These are phyloP conservation scores for Melocanna baccifera DNA, from an alignment of 176 grass and related monocot species.

Conservation along the genomic window DNA sequence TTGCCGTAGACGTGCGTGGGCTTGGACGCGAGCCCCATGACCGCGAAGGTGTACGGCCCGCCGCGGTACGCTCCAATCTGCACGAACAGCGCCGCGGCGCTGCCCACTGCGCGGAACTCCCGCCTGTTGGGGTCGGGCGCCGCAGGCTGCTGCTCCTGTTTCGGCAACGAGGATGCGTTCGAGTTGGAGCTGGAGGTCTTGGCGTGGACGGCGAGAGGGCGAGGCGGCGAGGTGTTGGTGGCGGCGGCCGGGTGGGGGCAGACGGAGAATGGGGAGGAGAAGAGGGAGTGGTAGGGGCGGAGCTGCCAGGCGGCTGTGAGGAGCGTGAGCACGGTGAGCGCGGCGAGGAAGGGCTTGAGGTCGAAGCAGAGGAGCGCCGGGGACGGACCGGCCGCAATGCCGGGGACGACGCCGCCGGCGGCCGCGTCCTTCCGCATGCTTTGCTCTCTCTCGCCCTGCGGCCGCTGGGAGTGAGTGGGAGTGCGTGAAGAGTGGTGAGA, in stretches of 20 bases:
- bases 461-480: neutral
- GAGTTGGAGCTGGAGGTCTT: neutral
- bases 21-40: slow-evolving; percentile 83
- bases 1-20: slow-evolving; percentile 81
- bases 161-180: neutral
- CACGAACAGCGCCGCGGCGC: slow-evolving; percentile 82
- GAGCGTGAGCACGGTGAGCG: slow-evolving; percentile 67
- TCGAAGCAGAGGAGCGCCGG: slow-evolving; percentile 56
- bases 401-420: neutral
- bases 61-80: slow-evolving; percentile 89
- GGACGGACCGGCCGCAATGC: slow-evolving; percentile 13
- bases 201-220: slow-evolving; percentile 27
- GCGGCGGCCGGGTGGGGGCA: slow-evolving; percentile 6
- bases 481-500: neutral
- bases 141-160: neutral
- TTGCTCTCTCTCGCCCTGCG: neutral
- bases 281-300: slow-evolving; percentile 60
- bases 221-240: neutral
- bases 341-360: slow-evolving; percentile 71
- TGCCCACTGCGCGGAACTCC: slow-evolving; percentile 67
- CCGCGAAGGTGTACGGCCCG: slow-evolving; percentile 71
- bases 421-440: slow-evolving; percentile 39
- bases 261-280: slow-evolving; percentile 45
- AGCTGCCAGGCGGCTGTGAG: slow-evolving; percentile 75
- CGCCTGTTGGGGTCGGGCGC: slow-evolving; percentile 42